Evolutionary conservation across 2,329 filamentous ascomycete genomes (phyloP), one percentile per base, ranked within the genome.

Genomic region (Talaromyces pinophilus): DNA sequence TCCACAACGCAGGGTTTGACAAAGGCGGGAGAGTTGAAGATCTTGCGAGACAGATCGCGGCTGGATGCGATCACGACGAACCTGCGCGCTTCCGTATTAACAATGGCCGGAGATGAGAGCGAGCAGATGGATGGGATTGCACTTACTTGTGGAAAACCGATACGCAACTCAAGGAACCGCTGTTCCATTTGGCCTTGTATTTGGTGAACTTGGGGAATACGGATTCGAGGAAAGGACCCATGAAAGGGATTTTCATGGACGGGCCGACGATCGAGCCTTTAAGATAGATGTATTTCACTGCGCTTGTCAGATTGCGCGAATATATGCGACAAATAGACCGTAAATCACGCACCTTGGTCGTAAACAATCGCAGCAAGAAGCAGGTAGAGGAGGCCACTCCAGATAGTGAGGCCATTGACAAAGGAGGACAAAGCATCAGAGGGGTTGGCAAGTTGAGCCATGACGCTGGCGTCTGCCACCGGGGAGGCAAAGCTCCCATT

Each of bases 1-100:
- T 98, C 94, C 70, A 99, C 95, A 69, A 99, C 93, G 76, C 93
- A 98, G 50, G 95, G 95, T 83, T 97, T 97, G 77, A 96, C 93
- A 75, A 89, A 98, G 62, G 82, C 78, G 30, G 95, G 95, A 22
- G 93, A 96, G 81, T 97, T 98, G 86, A 98, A 93, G 73, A 98
- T 90, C 80, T 98, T 98, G 73, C 94, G 91, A 67, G 94, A 91
- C 87, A 98, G 92, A 77, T 98, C 95, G 75, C 95, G 92, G 62
- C 90, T 93, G 19, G 93, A 96, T 40, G 93, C 94, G 77, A 99
- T 97, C 66, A 99, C 93, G 70, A 98, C 95, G 78, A 99, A 99
- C 79, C 92, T 96, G 72, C 2, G 42, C 10, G 52, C 28, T 57
- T 55, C 30, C 17, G 48, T 40, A 17, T 63, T 63, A 55, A 44